Evolutionary conservation across 2,329 filamentous ascomycete species (phyloP).

Genomic region (Alternaria conjuncta): DNA sequence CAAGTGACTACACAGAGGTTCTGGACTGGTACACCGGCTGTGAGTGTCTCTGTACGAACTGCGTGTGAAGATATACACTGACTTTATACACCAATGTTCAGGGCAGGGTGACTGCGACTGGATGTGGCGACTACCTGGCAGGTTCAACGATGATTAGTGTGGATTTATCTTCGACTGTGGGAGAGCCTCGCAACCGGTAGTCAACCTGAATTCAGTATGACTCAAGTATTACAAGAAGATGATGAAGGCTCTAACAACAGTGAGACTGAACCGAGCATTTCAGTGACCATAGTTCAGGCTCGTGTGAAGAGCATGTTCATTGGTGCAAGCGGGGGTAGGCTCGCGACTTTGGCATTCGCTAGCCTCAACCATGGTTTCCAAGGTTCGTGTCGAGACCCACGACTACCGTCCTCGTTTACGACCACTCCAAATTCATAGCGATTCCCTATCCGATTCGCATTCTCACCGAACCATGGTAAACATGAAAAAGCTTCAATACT

Average conservation of each 20-base stretch:
- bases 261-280: not conserved
- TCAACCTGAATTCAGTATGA: too few relatives aligned
- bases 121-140: not conserved
- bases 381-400: not conserved
- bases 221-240: too few relatives aligned
- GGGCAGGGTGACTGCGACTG: not conserved
- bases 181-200: not conserved
- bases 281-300: not conserved
- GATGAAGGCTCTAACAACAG: not conserved
- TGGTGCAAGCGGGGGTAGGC: not conserved
- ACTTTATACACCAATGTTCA: not conserved
- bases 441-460: not conserved
- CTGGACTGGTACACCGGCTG: not conserved
- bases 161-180: not conserved
- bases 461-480: not conserved
- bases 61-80: not conserved
- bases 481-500: not conserved
- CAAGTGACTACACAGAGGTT: not conserved
- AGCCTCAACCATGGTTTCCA: not conserved
- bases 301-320: not conserved
- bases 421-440: not conserved
- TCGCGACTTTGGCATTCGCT: not conserved
- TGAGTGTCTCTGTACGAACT: not conserved
- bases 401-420: not conserved
- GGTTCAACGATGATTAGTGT: not conserved